phyloP scores from a whole-genome alignment of 169 alveolate species.

The Plasmodium berghei region DNA sequence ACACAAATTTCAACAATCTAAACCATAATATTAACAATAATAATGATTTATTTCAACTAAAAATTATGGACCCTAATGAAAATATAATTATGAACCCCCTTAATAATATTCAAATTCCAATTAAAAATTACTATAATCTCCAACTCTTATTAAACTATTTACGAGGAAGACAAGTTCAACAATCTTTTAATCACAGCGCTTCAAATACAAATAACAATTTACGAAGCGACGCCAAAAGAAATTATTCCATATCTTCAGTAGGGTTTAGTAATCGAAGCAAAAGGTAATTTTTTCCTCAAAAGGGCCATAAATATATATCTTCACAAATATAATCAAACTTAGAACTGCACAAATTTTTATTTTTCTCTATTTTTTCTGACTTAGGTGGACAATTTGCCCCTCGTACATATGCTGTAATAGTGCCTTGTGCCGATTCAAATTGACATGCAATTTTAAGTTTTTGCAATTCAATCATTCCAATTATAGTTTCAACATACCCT shows the following conservation, averaged over 20 bases:
- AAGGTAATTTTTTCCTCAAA: slow-evolving; percentile 18
- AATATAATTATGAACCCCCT: not conserved
- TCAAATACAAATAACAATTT: not conserved
- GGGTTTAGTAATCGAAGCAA: slow-evolving; percentile 75
- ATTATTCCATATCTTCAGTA: slow-evolving; percentile 66
- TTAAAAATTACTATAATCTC: slow-evolving; percentile 46
- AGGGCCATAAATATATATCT: too few species aligned
- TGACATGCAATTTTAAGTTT: slow-evolving; percentile 66
- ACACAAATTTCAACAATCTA: not conserved
- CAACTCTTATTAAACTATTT: slow-evolving; percentile 33
- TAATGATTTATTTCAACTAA: slow-evolving; percentile 10
- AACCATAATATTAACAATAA: not conserved
- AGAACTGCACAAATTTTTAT: too few species aligned
- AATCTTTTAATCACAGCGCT: slow-evolving; percentile 16
- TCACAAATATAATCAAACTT: too few species aligned
- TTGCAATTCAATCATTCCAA: slow-evolving; percentile 55
- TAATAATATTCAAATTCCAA: not conserved
- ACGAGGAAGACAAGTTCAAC: slow-evolving; percentile 23
- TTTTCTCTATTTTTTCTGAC: not conserved
- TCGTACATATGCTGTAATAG: slow-evolving; percentile 70
- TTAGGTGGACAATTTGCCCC: slow-evolving; percentile 75
- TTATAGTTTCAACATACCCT: slow-evolving; percentile 49
- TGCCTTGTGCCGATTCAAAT: slow-evolving; percentile 60
- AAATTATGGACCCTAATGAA: slow-evolving; percentile 18
- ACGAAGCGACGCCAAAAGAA: slow-evolving; percentile 8